Conservation (phyloP, 129 eudicot species). For the Flaveria robusta region DNA sequence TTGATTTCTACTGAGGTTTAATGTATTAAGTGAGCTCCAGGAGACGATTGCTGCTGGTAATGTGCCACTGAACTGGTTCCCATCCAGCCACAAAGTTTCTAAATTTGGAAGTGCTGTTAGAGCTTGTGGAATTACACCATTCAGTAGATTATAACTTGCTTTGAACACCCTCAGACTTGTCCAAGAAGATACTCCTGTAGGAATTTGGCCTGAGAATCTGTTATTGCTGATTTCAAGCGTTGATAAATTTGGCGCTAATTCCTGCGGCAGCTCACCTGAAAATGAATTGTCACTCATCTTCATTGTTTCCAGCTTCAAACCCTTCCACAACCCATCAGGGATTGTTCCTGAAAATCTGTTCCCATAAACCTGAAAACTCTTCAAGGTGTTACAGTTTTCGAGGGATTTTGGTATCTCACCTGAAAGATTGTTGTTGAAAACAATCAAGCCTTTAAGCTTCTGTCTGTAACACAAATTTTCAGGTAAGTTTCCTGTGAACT, state of each 20-base stretch:
- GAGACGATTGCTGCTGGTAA: conserved; percentile 53
- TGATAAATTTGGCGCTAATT: conserved; percentile 42
- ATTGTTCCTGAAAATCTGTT: conserved; percentile 63
- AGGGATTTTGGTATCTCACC: conserved; percentile 65
- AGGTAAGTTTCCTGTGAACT: conserved; percentile 55
- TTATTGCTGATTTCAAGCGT: conserved; percentile 61
- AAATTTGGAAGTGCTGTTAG: conserved; percentile 55
- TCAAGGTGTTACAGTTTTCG: conserved; percentile 53
- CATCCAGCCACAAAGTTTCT: conserved; percentile 45
- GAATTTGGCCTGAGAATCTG: conserved; percentile 67
- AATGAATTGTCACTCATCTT: conserved; percentile 52
- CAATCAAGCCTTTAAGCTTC: conserved; percentile 44
- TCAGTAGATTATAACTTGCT: conserved; percentile 62
- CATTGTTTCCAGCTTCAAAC: conserved; percentile 31
- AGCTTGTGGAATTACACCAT: conserved; percentile 64
- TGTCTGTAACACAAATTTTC: conserved; percentile 54
- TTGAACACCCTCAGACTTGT: conserved; percentile 43
- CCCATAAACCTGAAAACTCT: conserved; percentile 30
- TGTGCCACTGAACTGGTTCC: conserved; percentile 59
- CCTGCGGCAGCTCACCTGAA: conserved; percentile 61
- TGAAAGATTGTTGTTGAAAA: conserved; percentile 43
- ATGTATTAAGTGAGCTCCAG: conserved; percentile 50
- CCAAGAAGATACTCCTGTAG: conserved; percentile 58
- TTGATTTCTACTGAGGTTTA: conserved; percentile 62
- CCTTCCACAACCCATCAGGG: conserved; percentile 73